Conservation (phyloP, 768 basidiomycete genomes). For the Mycena alexandri region DNA sequence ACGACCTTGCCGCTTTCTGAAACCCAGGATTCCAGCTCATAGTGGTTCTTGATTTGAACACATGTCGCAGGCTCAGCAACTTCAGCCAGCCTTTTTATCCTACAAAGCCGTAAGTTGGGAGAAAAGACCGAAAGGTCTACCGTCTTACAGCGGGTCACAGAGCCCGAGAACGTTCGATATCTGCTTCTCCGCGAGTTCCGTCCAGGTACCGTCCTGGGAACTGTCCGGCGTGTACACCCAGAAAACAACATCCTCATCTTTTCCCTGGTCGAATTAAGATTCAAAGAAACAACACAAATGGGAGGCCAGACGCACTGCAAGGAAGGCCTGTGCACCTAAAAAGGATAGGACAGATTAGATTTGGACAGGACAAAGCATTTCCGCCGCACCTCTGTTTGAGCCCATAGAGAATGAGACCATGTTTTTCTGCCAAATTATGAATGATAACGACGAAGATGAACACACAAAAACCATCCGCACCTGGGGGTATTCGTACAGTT, state of each 20-base stretch:
- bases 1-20: constrained; percentile 19
- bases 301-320: not conserved
- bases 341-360: not conserved
- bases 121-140: not conserved
- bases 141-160: constrained; percentile 11
- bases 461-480: not conserved
- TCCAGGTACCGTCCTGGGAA: constrained; percentile 11
- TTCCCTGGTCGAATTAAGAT: constrained; percentile 1
- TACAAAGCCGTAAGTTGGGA: not conserved
- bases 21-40: constrained; percentile 23
- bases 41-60: constrained; percentile 11
- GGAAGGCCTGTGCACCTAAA: constrained; percentile 11
- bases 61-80: constrained; percentile 13
- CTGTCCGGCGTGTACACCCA: constrained; percentile 21
- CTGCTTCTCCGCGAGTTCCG: not conserved
- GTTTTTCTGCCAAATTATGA: not conserved
- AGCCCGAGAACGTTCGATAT: constrained; percentile 2
- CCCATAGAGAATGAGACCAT: constrained; percentile 16
- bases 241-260: constrained; percentile 9
- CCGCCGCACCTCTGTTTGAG: not conserved
- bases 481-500: constrained; percentile 13
- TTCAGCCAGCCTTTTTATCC: constrained; percentile 11
- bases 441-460: not conserved
- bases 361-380: not conserved
- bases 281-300: too few species aligned